phyloP scores from a whole-genome alignment of 2,329 filamentous ascomycete genomes.

The Leptographium radiaticola region DNA sequence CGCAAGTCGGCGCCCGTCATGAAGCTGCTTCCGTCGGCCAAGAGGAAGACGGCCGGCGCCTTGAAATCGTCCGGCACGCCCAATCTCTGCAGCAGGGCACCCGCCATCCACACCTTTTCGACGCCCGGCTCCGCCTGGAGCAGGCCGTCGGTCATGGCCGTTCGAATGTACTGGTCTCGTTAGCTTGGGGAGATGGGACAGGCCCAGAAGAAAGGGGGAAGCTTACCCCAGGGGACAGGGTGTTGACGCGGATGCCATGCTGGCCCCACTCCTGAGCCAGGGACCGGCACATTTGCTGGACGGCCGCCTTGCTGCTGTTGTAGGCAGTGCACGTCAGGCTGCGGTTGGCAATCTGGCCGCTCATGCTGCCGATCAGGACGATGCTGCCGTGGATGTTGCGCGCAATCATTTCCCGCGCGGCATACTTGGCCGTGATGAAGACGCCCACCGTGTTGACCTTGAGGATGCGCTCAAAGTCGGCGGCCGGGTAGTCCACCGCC shows the following conservation, averaged over 20 bases:
- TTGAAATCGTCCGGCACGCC: constrained; percentile 3
- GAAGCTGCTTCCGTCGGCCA: constrained; percentile 3
- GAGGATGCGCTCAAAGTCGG: background rate
- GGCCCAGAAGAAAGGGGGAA: constrained; percentile 49
- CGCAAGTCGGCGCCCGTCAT: too few species aligned
- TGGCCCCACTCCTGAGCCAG: too few species aligned
- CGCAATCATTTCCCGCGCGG: constrained; percentile 54
- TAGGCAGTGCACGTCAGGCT: constrained; percentile 31
- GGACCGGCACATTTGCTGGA: too few species aligned
- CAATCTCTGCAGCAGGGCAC: background rate
- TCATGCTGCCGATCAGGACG: constrained; percentile 57
- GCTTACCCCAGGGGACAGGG: constrained; percentile 48
- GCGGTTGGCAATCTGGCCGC: constrained; percentile 51
- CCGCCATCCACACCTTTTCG: too few species aligned
- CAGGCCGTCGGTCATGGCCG: constrained; percentile 7
- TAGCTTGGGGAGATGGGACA: constrained; percentile 50
- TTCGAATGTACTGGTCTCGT: constrained; percentile 21
- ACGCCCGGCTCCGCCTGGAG: too few species aligned
- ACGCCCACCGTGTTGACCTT: constrained; percentile 2
- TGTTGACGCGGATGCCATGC: constrained; percentile 41
- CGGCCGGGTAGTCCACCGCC: background rate
- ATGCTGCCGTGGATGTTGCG: constrained; percentile 45
- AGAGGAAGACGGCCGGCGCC: constrained; percentile 3
- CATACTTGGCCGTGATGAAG: constrained; percentile 41
- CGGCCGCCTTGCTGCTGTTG: too few species aligned